Base-by-base conservation (phyloP, 768 basidiomycete species). In the Gloeopeniophorella convolvens region DNA sequence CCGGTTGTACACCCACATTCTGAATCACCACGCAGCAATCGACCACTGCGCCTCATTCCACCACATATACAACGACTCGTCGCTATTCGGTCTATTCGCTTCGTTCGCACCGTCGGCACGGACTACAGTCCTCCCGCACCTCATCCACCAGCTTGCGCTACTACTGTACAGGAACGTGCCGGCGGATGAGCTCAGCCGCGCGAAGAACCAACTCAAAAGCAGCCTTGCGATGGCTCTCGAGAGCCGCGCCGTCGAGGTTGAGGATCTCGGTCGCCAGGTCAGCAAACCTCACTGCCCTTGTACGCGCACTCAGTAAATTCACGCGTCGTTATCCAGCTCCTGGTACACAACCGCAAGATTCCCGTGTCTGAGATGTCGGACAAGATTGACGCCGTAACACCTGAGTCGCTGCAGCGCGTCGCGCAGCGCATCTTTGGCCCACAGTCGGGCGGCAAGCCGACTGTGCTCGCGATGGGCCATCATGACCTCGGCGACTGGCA, bases 11-110 rank as follows among this genome's bases (percentile, higher is more conserved):
- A 95, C 92, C 9, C 83, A 92, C 63, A 91, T 98, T 61, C 82
- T 98, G 50, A 97, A 98, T 66, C 86, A 89, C 62, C 89, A 92
- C 71, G 80, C 91, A 43, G 83, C 89, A 62, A 79, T 98, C 61
- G 95, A 98, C 66, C 90, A 93, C 66, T 97, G 94, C 66, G 85
- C 89, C 8, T 85, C 90, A 16, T 97, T 96, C 83, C 93, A 98
- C 65, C 95, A 98, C 68, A 93, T 94, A 63, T 98, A 97, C 68
- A 82, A 83, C 49, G 94, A 97, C 65, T 89, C 90, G 0, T 91
- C 91, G 4, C 74, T 98, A 5, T 96, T 97, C 65, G 95, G 94
- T 2, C 74, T 98, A 31, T 86, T 88, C 60, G 91, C 90, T 1
- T 82, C 88, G 20, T 91, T 94, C 65, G 70, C 85, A 9, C 88